phyloP scores from a whole-genome alignment of 257 asterid species.

The Lantana camara region DNA sequence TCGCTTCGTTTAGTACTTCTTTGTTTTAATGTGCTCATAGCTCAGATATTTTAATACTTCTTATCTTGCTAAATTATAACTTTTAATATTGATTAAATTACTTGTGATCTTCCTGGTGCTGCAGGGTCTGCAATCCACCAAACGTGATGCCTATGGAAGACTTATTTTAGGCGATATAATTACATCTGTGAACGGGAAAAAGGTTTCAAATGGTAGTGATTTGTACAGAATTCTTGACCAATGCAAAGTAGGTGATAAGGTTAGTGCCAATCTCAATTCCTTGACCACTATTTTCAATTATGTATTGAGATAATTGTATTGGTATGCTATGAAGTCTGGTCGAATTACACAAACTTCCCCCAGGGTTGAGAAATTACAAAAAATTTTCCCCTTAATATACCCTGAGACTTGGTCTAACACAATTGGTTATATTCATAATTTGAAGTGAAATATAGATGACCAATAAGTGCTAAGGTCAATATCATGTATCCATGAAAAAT shows the following conservation, averaged over 20 bases:
- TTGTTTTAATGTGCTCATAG: slow-evolving; percentile 14
- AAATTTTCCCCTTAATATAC: too few relatives aligned
- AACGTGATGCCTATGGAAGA: slow-evolving; percentile 93
- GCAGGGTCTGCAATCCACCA: slow-evolving; percentile 92
- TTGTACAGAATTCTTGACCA: slow-evolving; percentile 96
- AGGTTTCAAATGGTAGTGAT: slow-evolving; percentile 85
- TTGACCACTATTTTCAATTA: slow-evolving; percentile 6
- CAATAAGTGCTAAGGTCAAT: too few relatives aligned
- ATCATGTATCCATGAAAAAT: too few relatives aligned
- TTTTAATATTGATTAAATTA: slow-evolving; percentile 1
- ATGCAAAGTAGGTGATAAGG: slow-evolving; percentile 94
- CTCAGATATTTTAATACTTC: neutral
- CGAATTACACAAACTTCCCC: too few relatives aligned
- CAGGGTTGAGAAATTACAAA: too few relatives aligned
- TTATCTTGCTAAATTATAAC: neutral
- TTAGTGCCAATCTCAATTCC: slow-evolving; percentile 24
- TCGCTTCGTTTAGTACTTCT: neutral
- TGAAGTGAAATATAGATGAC: too few relatives aligned
- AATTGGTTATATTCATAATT: too few relatives aligned
- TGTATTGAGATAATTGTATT: neutral
- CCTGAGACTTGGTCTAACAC: too few relatives aligned
- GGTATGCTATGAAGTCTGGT: too few relatives aligned
- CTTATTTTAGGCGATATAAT: slow-evolving; percentile 89
- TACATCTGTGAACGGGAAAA: slow-evolving; percentile 89
- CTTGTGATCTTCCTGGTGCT: slow-evolving; percentile 21